Evolutionary conservation across 2,329 filamentous ascomycete genomes (phyloP).

Genomic region (Penicillium sp.): DNA sequence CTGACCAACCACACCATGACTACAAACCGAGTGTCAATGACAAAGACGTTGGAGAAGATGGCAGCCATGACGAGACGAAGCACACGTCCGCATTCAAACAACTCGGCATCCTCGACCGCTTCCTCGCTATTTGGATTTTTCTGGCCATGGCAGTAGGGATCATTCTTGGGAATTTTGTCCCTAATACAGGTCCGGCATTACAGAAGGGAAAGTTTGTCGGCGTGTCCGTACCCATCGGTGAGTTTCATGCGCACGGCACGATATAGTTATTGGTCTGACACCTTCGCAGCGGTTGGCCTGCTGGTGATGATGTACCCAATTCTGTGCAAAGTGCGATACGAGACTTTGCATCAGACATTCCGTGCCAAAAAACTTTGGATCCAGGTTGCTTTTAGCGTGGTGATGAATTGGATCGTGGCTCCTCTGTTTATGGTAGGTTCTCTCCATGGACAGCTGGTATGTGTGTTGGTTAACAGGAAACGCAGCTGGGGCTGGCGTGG

Average conservation of each 20-base stretch:
- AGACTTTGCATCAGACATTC: slow-evolving; percentile 66
- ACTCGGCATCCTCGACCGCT: slow-evolving; percentile 58
- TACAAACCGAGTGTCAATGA: slow-evolving; percentile 2
- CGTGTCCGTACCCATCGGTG: slow-evolving; percentile 63
- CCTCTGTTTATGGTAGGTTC: slow-evolving; percentile 70
- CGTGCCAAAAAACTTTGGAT: slow-evolving; percentile 62
- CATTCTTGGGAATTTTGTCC: slow-evolving; percentile 70
- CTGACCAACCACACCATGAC: slow-evolving; percentile 1
- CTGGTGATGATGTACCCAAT: slow-evolving; percentile 96
- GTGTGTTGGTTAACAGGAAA: background rate
- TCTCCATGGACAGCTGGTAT: background rate
- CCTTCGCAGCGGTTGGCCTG: slow-evolving; percentile 65
- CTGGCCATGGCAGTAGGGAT: slow-evolving; percentile 74
- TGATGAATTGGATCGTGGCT: slow-evolving; percentile 80
- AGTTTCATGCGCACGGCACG: slow-evolving; percentile 16
- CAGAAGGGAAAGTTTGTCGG: slow-evolving; percentile 69
- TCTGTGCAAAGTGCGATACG: slow-evolving; percentile 78
- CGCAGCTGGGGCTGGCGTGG: slow-evolving; percentile 48
- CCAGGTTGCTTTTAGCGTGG: slow-evolving; percentile 70
- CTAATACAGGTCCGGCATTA: slow-evolving; percentile 56
- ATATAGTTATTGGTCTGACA: background rate
- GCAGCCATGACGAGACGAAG: slow-evolving; percentile 2
- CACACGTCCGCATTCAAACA: slow-evolving; percentile 41
- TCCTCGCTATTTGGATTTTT: slow-evolving; percentile 68
- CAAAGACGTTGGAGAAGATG: background rate